Percentiles rank a stretch among this genome's conserved stretches.
Evolutionary conservation across 306 rosid genomes (phyloP).

Genomic region (Acacia acuminata): DNA sequence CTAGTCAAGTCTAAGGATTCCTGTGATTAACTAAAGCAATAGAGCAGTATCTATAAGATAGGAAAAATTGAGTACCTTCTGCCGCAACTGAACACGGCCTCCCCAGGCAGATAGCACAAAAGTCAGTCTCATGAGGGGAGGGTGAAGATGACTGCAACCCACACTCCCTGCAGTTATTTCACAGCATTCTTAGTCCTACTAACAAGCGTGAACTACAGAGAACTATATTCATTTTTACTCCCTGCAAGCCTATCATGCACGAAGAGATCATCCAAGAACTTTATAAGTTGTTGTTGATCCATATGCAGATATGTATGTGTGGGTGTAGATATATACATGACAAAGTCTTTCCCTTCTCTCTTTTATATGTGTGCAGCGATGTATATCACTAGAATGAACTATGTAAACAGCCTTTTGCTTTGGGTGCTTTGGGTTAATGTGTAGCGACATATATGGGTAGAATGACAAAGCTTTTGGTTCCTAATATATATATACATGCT

Average conservation of each 20-base stretch:
- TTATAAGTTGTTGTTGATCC: too few relatives aligned
- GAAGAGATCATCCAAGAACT: background rate
- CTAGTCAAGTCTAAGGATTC: background rate
- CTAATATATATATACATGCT: too few relatives aligned
- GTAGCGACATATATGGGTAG: too few relatives aligned
- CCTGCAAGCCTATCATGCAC: background rate
- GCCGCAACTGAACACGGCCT: conserved; percentile 89
- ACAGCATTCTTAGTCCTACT: conserved; percentile 13
- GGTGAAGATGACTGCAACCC: conserved; percentile 67
- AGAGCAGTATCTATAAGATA: conserved; percentile 21
- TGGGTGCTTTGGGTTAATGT: too few relatives aligned
- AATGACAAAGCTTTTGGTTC: too few relatives aligned
- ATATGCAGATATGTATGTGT: too few relatives aligned
- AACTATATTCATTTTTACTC: background rate
- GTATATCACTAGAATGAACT: too few relatives aligned
- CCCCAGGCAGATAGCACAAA: conserved; percentile 93
- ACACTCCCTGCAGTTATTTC: conserved; percentile 70
- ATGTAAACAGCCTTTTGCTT: too few relatives aligned
- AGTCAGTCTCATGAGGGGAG: conserved; percentile 64
- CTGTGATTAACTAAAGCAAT: background rate
- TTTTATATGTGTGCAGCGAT: too few relatives aligned
- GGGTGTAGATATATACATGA: too few relatives aligned
- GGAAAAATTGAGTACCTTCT: conserved; percentile 57
- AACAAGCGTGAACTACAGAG: background rate
- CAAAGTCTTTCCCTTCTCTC: too few relatives aligned